Conservation (phyloP, 2,329 filamentous ascomycete genomes). For the Verticillium zaregamsianum region DNA sequence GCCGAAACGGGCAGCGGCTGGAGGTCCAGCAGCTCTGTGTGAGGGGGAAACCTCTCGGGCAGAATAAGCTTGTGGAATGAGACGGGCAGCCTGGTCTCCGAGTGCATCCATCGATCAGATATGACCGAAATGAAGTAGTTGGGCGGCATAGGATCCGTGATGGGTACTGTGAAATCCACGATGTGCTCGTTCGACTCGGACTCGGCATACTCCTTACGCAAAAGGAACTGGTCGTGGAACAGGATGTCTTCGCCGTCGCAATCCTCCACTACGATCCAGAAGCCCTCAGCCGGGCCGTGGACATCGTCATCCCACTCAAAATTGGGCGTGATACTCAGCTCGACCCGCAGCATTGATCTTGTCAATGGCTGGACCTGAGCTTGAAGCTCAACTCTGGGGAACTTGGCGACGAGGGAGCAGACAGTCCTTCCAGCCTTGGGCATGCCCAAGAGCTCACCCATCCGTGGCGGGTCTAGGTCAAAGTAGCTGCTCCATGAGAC, state of each 20-base stretch:
- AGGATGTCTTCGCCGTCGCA: slow-evolving; percentile 95
- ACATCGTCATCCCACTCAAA: slow-evolving; percentile 93
- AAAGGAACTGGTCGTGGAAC: slow-evolving; percentile 89
- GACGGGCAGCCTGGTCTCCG: slow-evolving; percentile 87
- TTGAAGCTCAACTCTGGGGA: slow-evolving; percentile 87
- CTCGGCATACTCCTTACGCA: slow-evolving; percentile 83
- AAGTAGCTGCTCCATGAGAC: slow-evolving; percentile 94
- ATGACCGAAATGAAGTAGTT: slow-evolving; percentile 97
- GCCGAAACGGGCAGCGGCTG: slow-evolving; percentile 87
- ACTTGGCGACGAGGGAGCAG: slow-evolving; percentile 83
- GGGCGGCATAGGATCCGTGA: slow-evolving; percentile 95
- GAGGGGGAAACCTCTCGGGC: slow-evolving; percentile 91
- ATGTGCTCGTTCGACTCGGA: slow-evolving; percentile 88
- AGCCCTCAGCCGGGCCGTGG: slow-evolving; percentile 84
- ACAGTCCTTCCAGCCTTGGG: slow-evolving; percentile 83
- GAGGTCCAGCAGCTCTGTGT: slow-evolving; percentile 86
- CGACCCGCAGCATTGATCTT: slow-evolving; percentile 84
- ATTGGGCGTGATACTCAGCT: slow-evolving; percentile 86
- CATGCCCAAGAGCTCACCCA: slow-evolving; percentile 91
- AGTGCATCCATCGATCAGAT: slow-evolving; percentile 98
- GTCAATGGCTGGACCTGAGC: slow-evolving; percentile 95
- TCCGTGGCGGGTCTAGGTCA: slow-evolving; percentile 90
- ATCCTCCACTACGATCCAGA: slow-evolving; percentile 97
- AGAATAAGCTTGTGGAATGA: slow-evolving; percentile 94
- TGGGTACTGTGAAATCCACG: slow-evolving; percentile 93